phyloP scores from a whole-genome alignment of 192 early-diverging fungal genomes.

The Chytriomyces hyalinus region DNA sequence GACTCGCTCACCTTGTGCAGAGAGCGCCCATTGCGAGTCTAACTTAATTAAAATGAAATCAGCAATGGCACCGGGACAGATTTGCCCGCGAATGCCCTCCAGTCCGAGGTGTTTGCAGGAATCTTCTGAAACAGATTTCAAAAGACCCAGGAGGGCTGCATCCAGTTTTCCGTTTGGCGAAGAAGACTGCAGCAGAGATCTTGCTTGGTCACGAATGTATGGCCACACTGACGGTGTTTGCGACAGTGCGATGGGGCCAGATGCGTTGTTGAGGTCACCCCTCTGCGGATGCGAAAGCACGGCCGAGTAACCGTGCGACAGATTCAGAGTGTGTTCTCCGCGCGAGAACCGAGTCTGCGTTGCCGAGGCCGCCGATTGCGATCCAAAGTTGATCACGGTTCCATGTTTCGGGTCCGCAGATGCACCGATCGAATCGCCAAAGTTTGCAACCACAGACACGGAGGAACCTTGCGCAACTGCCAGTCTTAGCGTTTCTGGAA shows the following conservation, averaged over 20 bases:
- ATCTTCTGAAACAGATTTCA: constrained; percentile 14
- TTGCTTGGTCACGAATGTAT: neutral
- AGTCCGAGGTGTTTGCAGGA: constrained; percentile 25
- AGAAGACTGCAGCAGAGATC: neutral
- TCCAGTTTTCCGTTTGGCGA: constrained; percentile 3
- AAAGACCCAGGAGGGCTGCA: neutral
- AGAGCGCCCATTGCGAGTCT: constrained; percentile 24
- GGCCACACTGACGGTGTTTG: constrained; percentile 34
- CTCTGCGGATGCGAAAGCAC: no score
- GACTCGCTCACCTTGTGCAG: constrained; percentile 29
- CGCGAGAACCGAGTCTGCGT: no score
- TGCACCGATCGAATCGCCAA: constrained; percentile 9
- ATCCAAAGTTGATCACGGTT: no score
- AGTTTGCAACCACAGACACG: constrained; percentile 19
- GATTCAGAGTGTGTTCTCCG: no score
- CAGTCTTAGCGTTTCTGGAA: constrained; percentile 1
- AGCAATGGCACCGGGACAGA: constrained; percentile 19
- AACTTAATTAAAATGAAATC: constrained; percentile 42
- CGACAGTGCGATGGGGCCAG: constrained; percentile 10
- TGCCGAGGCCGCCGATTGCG: no score
- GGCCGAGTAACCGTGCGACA: no score
- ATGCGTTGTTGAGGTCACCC: neutral
- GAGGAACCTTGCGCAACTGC: constrained; percentile 20
- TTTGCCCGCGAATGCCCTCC: constrained; percentile 1
- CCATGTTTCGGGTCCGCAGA: no score